A percentile compares a stretch with the other conserved stretches of the same genome.
Evolutionary conservation across 306 rosid species (phyloP).

Genomic region (Arachis hypogaea): DNA sequence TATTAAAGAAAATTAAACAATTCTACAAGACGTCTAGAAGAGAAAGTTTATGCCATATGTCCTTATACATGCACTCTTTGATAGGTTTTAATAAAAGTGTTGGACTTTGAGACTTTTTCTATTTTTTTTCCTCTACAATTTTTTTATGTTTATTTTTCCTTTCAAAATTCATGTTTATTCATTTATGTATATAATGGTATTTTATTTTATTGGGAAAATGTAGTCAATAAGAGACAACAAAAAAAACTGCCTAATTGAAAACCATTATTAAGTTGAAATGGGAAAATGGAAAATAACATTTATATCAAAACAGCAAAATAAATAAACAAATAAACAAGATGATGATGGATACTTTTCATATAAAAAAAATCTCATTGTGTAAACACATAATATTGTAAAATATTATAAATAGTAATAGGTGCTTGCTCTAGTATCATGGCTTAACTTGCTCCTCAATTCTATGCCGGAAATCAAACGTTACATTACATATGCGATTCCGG

Average conservation of each 20-base stretch:
- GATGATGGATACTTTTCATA: neutral
- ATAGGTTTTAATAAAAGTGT: too few relatives aligned
- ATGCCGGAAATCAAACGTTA: neutral
- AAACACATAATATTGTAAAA: neutral
- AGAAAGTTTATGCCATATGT: too few relatives aligned
- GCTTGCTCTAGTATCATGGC: conserved; percentile 7
- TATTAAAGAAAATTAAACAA: too few relatives aligned
- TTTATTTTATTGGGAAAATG: neutral
- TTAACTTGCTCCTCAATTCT: conserved; percentile 29
- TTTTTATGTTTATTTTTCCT: too few relatives aligned
- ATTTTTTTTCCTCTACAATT: too few relatives aligned
- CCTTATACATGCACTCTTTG: too few relatives aligned
- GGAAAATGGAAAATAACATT: neutral
- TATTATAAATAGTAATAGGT: too few relatives aligned
- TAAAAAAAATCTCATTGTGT: neutral
- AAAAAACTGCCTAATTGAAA: neutral
- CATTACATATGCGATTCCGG: neutral
- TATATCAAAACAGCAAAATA: neutral
- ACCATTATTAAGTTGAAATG: neutral
- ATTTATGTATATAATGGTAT: too few relatives aligned
- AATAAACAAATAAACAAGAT: too few relatives aligned
- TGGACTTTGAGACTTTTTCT: too few relatives aligned
- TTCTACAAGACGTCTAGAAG: too few relatives aligned
- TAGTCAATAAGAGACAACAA: neutral
- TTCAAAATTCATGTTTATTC: too few relatives aligned